Evolutionary conservation across 495 filamentous ascomycete genomes (phyloP).

Genomic region (Aspergillus haitiensis): DNA sequence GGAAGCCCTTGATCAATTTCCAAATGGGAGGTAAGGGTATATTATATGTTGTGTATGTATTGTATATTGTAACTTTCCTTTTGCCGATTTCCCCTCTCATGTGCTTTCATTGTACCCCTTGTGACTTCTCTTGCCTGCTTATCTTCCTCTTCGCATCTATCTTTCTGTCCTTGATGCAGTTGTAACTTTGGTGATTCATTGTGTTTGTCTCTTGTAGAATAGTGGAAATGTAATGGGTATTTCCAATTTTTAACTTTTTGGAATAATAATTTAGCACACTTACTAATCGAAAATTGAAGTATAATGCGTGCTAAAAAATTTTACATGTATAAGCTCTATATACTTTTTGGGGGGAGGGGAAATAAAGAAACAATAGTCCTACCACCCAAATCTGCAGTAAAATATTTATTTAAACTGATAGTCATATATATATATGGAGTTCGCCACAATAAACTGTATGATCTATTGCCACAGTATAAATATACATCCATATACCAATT

Average conservation of each 20-base stretch:
- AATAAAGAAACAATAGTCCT: no score
- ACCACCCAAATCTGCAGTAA: no score
- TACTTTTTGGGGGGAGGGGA: no score
- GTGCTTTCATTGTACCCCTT: not conserved
- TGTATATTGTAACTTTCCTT: conserved; percentile 7
- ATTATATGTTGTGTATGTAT: not conserved
- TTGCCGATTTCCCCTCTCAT: not conserved
- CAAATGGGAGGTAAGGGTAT: not conserved
- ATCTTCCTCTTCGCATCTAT: conserved; percentile 13
- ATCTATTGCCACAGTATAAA: no score
- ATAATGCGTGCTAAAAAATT: no score
- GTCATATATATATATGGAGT: no score
- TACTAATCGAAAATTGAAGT: not conserved
- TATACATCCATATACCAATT: no score
- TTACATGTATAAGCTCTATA: no score
- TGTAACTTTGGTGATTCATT: conserved; percentile 29
- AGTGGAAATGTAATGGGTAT: conserved; percentile 37
- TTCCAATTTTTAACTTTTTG: conserved; percentile 2
- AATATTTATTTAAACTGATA: no score
- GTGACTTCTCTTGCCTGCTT: not conserved
- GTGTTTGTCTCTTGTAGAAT: conserved; percentile 46
- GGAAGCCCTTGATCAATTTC: not conserved
- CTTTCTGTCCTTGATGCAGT: conserved; percentile 26
- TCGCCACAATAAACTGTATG: no score
- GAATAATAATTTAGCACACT: not conserved